Conservation (phyloP, 2,329 filamentous ascomycete species). For the Talaromyces sp. region DNA sequence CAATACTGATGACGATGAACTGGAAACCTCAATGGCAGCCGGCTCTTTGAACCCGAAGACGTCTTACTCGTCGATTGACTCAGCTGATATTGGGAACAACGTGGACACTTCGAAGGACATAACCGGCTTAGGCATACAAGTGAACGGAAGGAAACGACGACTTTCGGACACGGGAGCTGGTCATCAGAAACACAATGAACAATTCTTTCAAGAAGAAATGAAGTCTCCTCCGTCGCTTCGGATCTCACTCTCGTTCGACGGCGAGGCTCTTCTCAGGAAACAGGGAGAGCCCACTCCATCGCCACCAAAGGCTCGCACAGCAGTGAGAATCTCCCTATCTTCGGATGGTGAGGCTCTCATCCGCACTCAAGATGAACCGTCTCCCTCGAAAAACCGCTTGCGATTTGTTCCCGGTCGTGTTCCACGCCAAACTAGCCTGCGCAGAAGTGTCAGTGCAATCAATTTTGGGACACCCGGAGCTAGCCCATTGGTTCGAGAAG, state of each 20-base stretch:
- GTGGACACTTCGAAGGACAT: neutral
- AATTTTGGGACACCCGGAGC: conserved; percentile 55
- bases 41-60: neutral
- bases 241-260: conserved; percentile 42
- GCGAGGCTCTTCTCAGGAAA: conserved; percentile 37
- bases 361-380: conserved; percentile 67
- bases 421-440: conserved; percentile 54
- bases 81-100: neutral
- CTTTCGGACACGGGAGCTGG: conserved; percentile 27
- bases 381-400: conserved; percentile 56
- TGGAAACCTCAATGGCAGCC: neutral
- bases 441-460: conserved; percentile 69
- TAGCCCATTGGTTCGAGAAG: conserved; percentile 37
- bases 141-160: conserved; percentile 34
- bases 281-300: conserved; percentile 41
- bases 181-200: neutral
- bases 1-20: neutral
- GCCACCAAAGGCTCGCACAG: conserved; percentile 41
- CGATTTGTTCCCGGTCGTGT: conserved; percentile 48
- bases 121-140: conserved; percentile 12
- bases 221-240: conserved; percentile 39
- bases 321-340: conserved; percentile 75
- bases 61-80: conserved; percentile 1
- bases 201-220: conserved; percentile 9
- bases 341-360: conserved; percentile 89